phyloP scores from a whole-genome alignment of 2,329 filamentous ascomycete species.

The Calonectria pteridis region DNA sequence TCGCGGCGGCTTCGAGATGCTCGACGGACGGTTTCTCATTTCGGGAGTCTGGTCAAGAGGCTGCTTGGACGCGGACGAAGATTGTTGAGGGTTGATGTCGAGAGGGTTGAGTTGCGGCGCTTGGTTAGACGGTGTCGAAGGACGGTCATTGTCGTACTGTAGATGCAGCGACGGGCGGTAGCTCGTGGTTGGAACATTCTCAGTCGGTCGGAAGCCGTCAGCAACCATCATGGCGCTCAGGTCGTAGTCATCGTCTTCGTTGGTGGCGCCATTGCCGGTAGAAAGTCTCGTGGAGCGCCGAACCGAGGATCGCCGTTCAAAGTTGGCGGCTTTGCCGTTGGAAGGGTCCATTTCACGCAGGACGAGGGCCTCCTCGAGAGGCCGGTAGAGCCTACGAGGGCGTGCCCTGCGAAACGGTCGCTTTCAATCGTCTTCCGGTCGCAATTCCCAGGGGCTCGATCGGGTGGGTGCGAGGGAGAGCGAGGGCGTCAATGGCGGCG shows the following conservation, averaged over 20 bases:
- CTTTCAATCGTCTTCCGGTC: conserved; percentile 29
- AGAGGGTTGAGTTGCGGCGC: conserved; percentile 24
- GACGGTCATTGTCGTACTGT: conserved; percentile 24
- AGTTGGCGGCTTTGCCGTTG: conserved; percentile 53
- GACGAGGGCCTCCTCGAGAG: conserved; percentile 37
- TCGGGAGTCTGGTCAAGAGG: conserved; percentile 38
- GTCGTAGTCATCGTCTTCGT: conserved; percentile 63
- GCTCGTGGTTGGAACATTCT: conserved; percentile 27
- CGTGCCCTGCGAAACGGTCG: conserved; percentile 36
- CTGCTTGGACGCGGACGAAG: conserved; percentile 31
- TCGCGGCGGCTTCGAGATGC: conserved; percentile 66
- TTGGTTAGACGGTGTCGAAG: conserved; percentile 20
- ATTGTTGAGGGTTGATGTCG: conserved; percentile 26
- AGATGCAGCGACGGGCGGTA: conserved; percentile 33
- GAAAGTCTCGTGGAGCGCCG: conserved; percentile 57
- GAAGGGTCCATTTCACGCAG: conserved; percentile 55
- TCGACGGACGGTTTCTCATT: conserved; percentile 60
- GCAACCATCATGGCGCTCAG: conserved; percentile 64
- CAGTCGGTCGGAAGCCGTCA: conserved; percentile 63
- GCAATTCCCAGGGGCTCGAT: conserved; percentile 31
- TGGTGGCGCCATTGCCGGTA: conserved; percentile 38
- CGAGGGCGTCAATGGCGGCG: conserved; percentile 27
- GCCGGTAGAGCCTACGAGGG: conserved; percentile 43
- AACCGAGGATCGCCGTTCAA: conserved; percentile 58
- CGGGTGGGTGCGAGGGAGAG: conserved; percentile 24